Evolutionary conservation across 352 stramenopile genomes (phyloP).

Genomic region (Phytophthora cajani): DNA sequence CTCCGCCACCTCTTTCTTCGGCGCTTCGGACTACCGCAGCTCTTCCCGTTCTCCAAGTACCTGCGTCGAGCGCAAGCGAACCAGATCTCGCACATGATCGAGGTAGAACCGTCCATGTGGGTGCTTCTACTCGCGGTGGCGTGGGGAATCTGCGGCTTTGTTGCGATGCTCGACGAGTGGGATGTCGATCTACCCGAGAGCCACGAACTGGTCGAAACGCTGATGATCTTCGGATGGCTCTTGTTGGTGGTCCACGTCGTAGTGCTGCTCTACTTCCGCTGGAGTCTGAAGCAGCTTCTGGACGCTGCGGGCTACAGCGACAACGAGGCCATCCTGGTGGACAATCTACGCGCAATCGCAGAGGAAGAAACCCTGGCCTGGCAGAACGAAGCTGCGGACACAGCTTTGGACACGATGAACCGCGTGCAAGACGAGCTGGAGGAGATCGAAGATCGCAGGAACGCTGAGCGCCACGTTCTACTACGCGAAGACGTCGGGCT

Average conservation of each 20-base stretch:
- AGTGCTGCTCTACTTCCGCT: conserved; percentile 49
- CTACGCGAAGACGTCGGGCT: conserved; percentile 28
- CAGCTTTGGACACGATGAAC: conserved; percentile 26
- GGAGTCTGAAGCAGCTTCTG: conserved; percentile 38
- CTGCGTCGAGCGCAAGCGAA: conserved; percentile 73
- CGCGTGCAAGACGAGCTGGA: conserved; percentile 28
- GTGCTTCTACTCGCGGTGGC: conserved; percentile 51
- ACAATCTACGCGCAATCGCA: conserved; percentile 20
- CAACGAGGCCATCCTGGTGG: conserved; percentile 4
- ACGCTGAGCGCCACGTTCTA: conserved; percentile 16
- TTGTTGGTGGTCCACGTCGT: conserved; percentile 40
- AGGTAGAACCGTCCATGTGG: conserved; percentile 73
- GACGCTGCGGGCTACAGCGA: conserved; percentile 33
- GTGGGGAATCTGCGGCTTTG: conserved; percentile 41
- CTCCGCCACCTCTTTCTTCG: conserved; percentile 54
- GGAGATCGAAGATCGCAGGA: conserved; percentile 25
- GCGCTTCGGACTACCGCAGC: conserved; percentile 47
- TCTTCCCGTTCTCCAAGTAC: conserved; percentile 79
- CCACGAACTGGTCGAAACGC: conserved; percentile 39
- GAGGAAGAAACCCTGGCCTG: conserved; percentile 25
- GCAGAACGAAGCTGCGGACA: conserved; percentile 22
- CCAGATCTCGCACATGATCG: conserved; percentile 80
- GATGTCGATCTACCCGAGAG: conserved; percentile 23
- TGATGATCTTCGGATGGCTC: conserved; percentile 38
- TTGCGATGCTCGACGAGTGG: conserved; percentile 18